Evolutionary conservation across 78 protist genomes (phyloP), one percentile per base, ranked within the genome.

Genomic region (Ministeria vibrans): DNA sequence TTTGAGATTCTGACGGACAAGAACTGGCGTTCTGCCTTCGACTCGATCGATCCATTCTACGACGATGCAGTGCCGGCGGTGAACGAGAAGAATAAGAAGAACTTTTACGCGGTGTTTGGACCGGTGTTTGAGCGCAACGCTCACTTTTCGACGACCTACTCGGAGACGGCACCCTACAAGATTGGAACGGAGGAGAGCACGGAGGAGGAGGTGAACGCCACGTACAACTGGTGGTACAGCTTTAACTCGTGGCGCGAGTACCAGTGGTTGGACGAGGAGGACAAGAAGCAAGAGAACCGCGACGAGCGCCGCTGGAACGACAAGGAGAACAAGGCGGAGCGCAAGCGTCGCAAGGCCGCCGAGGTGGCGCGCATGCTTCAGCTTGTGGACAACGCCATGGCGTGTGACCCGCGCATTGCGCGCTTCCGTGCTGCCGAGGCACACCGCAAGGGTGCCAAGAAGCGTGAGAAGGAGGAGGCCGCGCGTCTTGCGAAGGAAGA

Each of bases 231-330:
- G 80, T 94, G 95, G 95, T 85, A 85, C 81, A 5, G 68, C 49
- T 87, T 91, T 78, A 73, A 83, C 41, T 83, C 95, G 45, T 94
- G 97, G 97, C 59, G 97, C 36, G 97, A 94, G 66, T 94, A 91
- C 69, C 39, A 91, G 0, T 84, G 72, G 63, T 76, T 71, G 25
- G 94, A 91, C 68, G 90, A 87, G 77, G 92, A 91, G 41, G 36
- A 70, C 42, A 78, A 77, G 13, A 43, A 75, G 62, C 89, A 87
- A 0, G 92, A 85, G 46, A 80, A 68, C 55, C 81, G 97, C 28
- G 95, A 90, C 39, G 93, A 91, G 78, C 80, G 77, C 55, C 92
- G 97, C 78, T 92, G 90, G 90, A 88, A 87, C 85, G 92, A 94
- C 55, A 82, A 81, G 44, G 80, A 82, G 63, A 86, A 91, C 73